A percentile compares a stretch with the other conserved stretches of the same genome.
Evolutionary conservation across 208 protist genomes (phyloP).

Genomic region (Angomonas ambiguus): DNA sequence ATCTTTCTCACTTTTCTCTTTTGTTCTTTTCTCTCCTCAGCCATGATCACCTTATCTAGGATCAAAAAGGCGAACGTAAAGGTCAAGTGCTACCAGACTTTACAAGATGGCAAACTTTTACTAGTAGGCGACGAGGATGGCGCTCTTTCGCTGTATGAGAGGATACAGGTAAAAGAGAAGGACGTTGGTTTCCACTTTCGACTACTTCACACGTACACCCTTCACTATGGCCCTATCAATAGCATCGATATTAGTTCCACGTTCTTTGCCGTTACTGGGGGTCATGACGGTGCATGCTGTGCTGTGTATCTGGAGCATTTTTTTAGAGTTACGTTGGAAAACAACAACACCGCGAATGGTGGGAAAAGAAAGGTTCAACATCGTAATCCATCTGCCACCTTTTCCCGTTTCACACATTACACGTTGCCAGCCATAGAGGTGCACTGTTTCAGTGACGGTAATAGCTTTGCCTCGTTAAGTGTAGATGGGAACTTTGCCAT

Average conservation of each 20-base stretch:
- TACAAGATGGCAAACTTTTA: conserved; percentile 6
- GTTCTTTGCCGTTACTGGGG: conserved; percentile 52
- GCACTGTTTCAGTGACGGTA: conserved; percentile 29
- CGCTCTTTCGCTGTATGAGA: neutral
- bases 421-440: conserved; percentile 38
- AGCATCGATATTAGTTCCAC: conserved; percentile 37
- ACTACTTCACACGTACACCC: conserved; percentile 23
- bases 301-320: conserved; percentile 35
- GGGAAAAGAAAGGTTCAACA: neutral
- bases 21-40: no score
- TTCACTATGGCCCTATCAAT: conserved; percentile 67
- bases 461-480: conserved; percentile 22
- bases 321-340: conserved; percentile 2
- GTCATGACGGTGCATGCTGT: conserved; percentile 58
- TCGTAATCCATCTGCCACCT: neutral
- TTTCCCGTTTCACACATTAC: conserved; percentile 38
- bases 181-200: no score
- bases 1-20: no score
- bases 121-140: conserved; percentile 10
- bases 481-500: conserved; percentile 19
- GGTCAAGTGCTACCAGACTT: neutral
- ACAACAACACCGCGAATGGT: conserved; percentile 1
- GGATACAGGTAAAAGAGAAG: no score
- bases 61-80: neutral
- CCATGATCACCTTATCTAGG: no score